Evolutionary conservation across 352 stramenopile species (phyloP).

Genomic region (Blastocystis sp.): DNA sequence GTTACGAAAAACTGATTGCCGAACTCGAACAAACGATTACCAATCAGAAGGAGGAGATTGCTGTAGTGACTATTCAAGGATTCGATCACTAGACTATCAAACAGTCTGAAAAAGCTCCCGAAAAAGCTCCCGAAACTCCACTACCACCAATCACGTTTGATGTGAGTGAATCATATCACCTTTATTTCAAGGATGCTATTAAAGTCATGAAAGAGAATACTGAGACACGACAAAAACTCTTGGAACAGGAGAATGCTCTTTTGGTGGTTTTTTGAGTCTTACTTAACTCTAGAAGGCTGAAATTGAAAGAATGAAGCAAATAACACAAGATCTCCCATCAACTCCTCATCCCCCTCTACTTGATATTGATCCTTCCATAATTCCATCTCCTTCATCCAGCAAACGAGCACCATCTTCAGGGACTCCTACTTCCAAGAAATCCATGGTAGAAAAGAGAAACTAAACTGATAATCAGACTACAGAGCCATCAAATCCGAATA

Average conservation of each 20-base stretch:
- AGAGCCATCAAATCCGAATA: neutral
- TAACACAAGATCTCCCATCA: neutral
- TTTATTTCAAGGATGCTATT: neutral
- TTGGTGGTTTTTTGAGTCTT: neutral
- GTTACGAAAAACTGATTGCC: neutral
- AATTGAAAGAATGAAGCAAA: neutral
- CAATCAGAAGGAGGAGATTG: neutral
- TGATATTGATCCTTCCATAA: neutral
- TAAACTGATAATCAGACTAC: neutral
- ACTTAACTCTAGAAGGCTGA: neutral
- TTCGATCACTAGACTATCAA: neutral
- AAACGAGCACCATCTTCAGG: no score
- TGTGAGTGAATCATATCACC: neutral
- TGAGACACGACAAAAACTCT: neutral
- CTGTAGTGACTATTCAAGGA: neutral
- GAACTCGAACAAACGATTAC: neutral
- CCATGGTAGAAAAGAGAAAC: no score
- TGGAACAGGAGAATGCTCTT: neutral
- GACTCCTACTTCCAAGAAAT: no score
- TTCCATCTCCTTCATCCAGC: no score
- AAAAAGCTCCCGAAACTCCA: neutral
- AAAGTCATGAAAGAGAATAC: neutral
- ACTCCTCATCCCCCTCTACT: neutral
- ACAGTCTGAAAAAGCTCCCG: neutral
- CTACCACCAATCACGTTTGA: neutral